Evolutionary conservation across 257 asterid genomes (phyloP).

Genomic region (Ilex asprella): DNA sequence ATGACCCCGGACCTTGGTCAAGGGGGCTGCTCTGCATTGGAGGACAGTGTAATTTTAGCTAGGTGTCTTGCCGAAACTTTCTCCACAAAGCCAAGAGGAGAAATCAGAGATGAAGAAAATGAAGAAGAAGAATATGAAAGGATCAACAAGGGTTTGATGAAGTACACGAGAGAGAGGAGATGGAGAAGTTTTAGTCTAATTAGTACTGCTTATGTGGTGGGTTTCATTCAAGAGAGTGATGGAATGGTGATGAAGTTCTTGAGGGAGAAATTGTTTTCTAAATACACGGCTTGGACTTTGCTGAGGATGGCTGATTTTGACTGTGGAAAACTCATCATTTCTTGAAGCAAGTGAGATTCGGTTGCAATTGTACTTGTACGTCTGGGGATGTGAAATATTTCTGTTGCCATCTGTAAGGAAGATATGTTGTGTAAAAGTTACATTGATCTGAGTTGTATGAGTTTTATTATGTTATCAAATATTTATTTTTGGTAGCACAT

Average conservation of each 20-base stretch:
- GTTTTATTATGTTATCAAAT: not conserved
- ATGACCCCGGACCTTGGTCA: conserved; percentile 82
- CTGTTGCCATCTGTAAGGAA: too few species aligned
- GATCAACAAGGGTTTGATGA: conserved; percentile 32
- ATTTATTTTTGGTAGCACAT: too few species aligned
- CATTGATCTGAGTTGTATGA: not conserved
- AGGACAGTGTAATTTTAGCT: conserved; percentile 57
- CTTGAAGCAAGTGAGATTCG: conserved; percentile 10
- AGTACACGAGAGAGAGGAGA: conserved; percentile 49
- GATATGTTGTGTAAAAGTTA: not conserved
- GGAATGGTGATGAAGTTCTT: conserved; percentile 38
- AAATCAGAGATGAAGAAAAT: not conserved
- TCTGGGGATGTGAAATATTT: too few species aligned
- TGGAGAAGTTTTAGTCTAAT: conserved; percentile 70
- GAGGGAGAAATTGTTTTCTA: conserved; percentile 34
- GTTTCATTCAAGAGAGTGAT: conserved; percentile 49
- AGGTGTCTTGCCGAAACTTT: conserved; percentile 45
- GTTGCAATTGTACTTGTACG: not conserved
- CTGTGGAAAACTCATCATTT: conserved; percentile 28
- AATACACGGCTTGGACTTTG: conserved; percentile 15
- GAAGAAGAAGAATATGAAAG: conserved; percentile 15
- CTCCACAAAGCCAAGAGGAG: not conserved
- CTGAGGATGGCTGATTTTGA: conserved; percentile 40
- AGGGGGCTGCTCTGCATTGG: conserved; percentile 79
- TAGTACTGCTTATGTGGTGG: conserved; percentile 45